Percentiles rank a stretch among this genome's conserved stretches.
Conservation (phyloP, 305 asterid genomes). For the Plantago lanceolata region DNA sequence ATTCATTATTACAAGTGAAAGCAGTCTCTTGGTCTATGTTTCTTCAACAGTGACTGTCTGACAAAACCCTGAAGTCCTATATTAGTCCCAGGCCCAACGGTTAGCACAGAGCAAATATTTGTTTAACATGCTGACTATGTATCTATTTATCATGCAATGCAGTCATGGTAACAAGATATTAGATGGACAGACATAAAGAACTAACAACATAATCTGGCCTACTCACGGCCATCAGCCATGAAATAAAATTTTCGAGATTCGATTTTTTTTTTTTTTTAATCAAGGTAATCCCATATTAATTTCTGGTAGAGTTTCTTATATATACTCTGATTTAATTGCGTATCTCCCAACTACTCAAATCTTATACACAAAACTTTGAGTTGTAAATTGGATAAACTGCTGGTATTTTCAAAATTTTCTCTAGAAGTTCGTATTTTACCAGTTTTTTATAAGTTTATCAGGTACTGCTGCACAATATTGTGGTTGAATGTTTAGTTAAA, state of each 20-base stretch:
- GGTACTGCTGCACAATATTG: background rate
- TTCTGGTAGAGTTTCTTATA: background rate
- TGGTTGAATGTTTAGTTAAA: constrained; percentile 5
- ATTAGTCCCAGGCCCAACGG: background rate
- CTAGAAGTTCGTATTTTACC: background rate
- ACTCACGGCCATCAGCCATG: background rate
- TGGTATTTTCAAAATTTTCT: background rate
- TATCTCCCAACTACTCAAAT: background rate
- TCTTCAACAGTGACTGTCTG: constrained; percentile 4
- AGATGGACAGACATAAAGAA: background rate
- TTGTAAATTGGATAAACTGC: constrained; percentile 4
- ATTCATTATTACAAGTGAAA: too few species aligned
- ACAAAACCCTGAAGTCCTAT: constrained; percentile 5
- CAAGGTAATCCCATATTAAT: constrained; percentile 1
- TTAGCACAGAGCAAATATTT: constrained; percentile 8
- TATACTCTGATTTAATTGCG: background rate
- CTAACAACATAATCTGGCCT: background rate
- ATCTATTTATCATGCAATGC: background rate
- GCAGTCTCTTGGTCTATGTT: constrained; percentile 4
- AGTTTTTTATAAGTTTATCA: too few species aligned
- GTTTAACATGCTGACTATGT: background rate
- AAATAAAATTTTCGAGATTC: background rate
- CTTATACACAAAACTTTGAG: background rate
- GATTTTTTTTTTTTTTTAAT: background rate
- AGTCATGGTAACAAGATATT: too few species aligned